Conservation (phyloP, 371 early-diverging fungal species). For the Mucor racemosus region DNA sequence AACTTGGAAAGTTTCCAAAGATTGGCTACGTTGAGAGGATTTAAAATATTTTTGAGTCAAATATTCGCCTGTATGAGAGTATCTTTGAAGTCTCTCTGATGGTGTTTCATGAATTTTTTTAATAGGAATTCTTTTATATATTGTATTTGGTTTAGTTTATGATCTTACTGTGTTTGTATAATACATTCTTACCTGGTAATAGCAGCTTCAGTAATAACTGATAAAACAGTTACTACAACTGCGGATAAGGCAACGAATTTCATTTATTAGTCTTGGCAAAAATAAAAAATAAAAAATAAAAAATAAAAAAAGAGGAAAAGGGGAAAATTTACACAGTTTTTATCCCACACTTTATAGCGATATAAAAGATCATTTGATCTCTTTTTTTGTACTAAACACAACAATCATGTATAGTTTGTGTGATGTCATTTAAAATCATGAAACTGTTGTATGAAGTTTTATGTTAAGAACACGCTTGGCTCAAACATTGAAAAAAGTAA, state of each 20-base stretch:
- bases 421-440: slow-evolving; percentile 8
- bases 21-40: slow-evolving; percentile 38
- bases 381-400: slow-evolving; percentile 5
- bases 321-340: not conserved
- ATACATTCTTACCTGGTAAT: slow-evolving; percentile 33
- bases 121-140: slow-evolving; percentile 60
- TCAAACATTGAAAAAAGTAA: no score
- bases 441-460: not conserved
- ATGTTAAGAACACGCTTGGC: not conserved
- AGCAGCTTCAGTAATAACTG: slow-evolving; percentile 32
- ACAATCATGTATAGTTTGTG: not conserved
- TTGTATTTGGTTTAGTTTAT: not conserved
- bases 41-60: slow-evolving; percentile 80
- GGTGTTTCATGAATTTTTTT: slow-evolving; percentile 71
- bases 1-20: slow-evolving; percentile 43
- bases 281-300: slow-evolving; percentile 3
- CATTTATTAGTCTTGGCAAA: slow-evolving; percentile 22
- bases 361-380: slow-evolving; percentile 11
- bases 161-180: not conserved
- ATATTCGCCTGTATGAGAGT: slow-evolving; percentile 64
- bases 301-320: slow-evolving; percentile 20
- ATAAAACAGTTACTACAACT: slow-evolving; percentile 30
- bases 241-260: slow-evolving; percentile 40
- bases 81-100: slow-evolving; percentile 62
- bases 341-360: slow-evolving; percentile 10